These are phyloP conservation scores for Cadophora gregata DNA, from an alignment of 2,329 filamentous ascomycete species.

Conservation along the genomic window DNA sequence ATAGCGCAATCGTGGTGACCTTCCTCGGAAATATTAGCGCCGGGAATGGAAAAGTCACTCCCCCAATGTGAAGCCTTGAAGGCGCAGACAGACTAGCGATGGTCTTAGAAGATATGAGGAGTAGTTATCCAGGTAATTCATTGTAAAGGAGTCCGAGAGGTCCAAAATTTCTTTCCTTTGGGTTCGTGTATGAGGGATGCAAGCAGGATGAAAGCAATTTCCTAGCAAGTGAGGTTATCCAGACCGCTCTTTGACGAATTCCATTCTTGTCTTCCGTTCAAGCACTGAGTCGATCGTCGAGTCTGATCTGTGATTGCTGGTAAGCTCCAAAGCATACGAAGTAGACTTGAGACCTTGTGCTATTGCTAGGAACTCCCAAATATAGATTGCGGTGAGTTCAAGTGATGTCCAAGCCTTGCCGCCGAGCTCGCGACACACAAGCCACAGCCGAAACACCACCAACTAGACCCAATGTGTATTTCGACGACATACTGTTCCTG, in stretches of 20 bases:
- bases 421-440: not conserved
- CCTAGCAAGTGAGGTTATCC: conserved; percentile 3
- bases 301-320: not conserved
- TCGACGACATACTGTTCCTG: not conserved
- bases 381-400: not conserved
- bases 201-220: not conserved
- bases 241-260: conserved; percentile 17
- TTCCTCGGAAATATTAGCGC: conserved; percentile 23
- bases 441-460: not conserved
- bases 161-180: not conserved
- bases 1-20: conserved; percentile 19
- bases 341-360: not conserved
- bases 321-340: not conserved
- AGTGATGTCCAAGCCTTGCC: not conserved
- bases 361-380: not conserved
- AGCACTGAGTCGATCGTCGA: not conserved
- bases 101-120: not conserved
- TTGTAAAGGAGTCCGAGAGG: not conserved
- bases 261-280: not conserved
- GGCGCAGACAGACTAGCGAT: not conserved
- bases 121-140: not conserved
- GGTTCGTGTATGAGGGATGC: not conserved
- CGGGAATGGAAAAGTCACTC: not conserved
- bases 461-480: not conserved
- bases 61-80: not conserved